These are phyloP conservation scores for Plasmodium inui DNA, from an alignment of 169 alveolate genomes.

Conservation along the genomic window DNA sequence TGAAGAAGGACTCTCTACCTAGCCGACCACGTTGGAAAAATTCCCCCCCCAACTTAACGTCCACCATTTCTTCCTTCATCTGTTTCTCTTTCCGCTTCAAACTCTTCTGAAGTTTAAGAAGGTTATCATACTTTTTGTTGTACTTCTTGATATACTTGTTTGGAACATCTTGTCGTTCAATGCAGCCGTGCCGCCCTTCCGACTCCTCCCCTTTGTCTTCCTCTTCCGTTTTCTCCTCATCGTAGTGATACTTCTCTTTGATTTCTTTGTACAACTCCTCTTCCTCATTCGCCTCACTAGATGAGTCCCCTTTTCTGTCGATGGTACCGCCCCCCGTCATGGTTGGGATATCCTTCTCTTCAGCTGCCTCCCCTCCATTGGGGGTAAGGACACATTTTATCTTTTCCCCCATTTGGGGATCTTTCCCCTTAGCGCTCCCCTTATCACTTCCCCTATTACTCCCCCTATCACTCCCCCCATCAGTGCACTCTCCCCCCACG, in stretches of 20 bases:
- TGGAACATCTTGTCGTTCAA: neutral
- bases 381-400: neutral
- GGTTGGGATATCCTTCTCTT: neutral
- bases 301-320: constrained; percentile 20
- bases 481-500: neutral
- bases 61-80: constrained; percentile 31
- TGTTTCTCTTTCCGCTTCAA: constrained; percentile 34
- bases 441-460: neutral
- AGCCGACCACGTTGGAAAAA: neutral
- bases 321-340: constrained; percentile 5
- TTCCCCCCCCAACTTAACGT: constrained; percentile 13
- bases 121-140: constrained; percentile 18
- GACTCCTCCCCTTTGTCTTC: constrained; percentile 12
- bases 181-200: neutral
- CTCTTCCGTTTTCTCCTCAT: constrained; percentile 60
- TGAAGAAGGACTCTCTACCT: constrained; percentile 3
- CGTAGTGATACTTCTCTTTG: constrained; percentile 61
- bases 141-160: constrained; percentile 49
- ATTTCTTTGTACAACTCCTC: constrained; percentile 65
- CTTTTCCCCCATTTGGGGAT: neutral
- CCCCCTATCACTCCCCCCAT: neutral
- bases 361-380: too few species aligned
- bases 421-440: neutral
- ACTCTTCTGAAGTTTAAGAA: constrained; percentile 18
- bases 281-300: constrained; percentile 27